These are phyloP conservation scores for Zizania latifolia DNA, from an alignment of 176 grass and related monocot genomes.

Conservation along the genomic window DNA sequence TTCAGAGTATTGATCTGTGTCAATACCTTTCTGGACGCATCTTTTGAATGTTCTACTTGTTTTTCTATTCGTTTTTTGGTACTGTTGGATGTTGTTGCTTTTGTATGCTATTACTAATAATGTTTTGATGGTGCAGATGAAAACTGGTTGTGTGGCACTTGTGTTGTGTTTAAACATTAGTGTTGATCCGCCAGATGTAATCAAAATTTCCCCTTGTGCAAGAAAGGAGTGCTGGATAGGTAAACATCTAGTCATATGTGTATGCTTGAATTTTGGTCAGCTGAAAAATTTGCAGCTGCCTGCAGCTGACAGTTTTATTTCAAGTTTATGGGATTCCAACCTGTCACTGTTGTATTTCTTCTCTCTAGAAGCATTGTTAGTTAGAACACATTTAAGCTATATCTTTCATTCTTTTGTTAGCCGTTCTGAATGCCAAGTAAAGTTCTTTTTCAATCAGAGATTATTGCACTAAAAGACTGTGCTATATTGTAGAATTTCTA, in stretches of 20 bases:
- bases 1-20: neutral
- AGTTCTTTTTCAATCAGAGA: neutral
- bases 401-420: neutral
- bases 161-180: conserved; percentile 98
- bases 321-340: neutral
- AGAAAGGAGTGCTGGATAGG: conserved; percentile 99
- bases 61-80: neutral
- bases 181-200: conserved; percentile 95
- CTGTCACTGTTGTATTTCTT: neutral
- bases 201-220: conserved; percentile 98
- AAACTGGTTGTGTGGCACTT: conserved; percentile 94
- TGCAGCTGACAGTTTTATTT: conserved; percentile 22
- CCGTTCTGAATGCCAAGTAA: neutral
- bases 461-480: conserved; percentile 3
- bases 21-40: neutral
- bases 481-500: neutral
- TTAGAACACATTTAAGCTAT: neutral
- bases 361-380: neutral
- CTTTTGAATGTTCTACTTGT: neutral
- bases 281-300: neutral
- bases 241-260: conserved; percentile 32
- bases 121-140: conserved; percentile 78
- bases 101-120: conserved; percentile 25
- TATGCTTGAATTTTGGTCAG: conserved; percentile 1
- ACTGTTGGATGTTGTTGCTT: neutral